Conservation (phyloP, 371 early-diverging fungal genomes). For the Quaeritorhiza haematococci region DNA sequence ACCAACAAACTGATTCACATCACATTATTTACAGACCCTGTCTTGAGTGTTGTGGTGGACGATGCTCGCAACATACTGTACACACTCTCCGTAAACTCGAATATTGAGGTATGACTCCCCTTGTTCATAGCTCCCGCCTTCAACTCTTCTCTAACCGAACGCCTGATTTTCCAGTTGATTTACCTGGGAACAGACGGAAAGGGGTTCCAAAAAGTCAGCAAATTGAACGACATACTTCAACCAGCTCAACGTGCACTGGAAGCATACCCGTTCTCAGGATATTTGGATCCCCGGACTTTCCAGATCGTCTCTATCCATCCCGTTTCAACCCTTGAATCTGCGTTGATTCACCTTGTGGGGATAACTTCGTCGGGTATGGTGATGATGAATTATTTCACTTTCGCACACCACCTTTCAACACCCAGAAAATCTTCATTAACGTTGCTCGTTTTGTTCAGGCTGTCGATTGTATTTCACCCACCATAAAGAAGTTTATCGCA, state of each 20-base stretch:
- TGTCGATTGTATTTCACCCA: conserved; percentile 71
- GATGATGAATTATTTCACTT: neutral
- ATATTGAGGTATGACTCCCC: conserved; percentile 54
- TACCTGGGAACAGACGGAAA: conserved; percentile 46
- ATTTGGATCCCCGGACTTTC: conserved; percentile 37
- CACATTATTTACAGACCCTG: conserved; percentile 21
- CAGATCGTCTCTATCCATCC: conserved; percentile 61
- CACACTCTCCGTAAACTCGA: conserved; percentile 55
- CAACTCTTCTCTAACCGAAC: too few species aligned
- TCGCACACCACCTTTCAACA: too few species aligned
- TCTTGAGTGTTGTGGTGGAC: conserved; percentile 56
- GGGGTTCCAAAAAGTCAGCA: conserved; percentile 31
- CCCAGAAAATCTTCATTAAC: neutral
- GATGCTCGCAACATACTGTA: conserved; percentile 67
- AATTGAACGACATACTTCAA: conserved; percentile 41
- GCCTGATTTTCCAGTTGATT: conserved; percentile 24
- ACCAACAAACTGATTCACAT: too few species aligned
- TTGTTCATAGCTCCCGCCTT: neutral
- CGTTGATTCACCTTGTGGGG: conserved; percentile 59
- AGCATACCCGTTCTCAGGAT: conserved; percentile 7
- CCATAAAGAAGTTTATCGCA: conserved; percentile 19
- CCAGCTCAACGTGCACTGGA: conserved; percentile 21
- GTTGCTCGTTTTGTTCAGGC: conserved; percentile 34
- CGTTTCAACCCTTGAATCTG: conserved; percentile 58
- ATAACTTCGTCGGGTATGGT: conserved; percentile 47